phyloP scores from a whole-genome alignment of 495 filamentous ascomycete species.

The Physcia stellaris region DNA sequence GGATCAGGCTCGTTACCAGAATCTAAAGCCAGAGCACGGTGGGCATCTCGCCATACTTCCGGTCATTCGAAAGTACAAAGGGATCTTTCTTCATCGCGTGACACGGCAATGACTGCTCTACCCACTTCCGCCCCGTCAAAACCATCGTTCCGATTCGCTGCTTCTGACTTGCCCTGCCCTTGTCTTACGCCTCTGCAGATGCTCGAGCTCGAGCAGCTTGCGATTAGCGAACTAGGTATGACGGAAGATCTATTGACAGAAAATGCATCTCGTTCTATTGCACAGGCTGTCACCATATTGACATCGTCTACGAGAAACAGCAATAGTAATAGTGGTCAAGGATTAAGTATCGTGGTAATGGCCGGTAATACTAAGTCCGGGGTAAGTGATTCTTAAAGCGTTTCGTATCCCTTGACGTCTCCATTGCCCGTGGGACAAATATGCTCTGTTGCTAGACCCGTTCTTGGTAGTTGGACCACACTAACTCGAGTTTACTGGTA shows the following conservation, averaged over 20 bases:
- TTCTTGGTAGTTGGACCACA: too few species aligned
- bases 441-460: too few species aligned
- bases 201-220: constrained; percentile 79
- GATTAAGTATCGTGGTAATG: constrained; percentile 50
- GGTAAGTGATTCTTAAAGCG: too few species aligned
- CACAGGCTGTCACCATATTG: constrained; percentile 61
- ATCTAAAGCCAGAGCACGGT: neutral
- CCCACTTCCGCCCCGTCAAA: constrained; percentile 21
- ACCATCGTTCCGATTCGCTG: constrained; percentile 33
- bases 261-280: constrained; percentile 78
- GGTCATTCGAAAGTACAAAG: too few species aligned
- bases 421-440: too few species aligned
- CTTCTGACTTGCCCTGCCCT: constrained; percentile 60
- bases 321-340: too few species aligned
- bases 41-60: too few species aligned
- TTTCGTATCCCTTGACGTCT: too few species aligned
- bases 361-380: constrained; percentile 83
- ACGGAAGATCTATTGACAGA: constrained; percentile 84
- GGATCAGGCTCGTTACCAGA: constrained; percentile 4
- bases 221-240: constrained; percentile 68
- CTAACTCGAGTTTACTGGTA: too few species aligned
- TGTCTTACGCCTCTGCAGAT: constrained; percentile 74
- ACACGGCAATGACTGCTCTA: constrained; percentile 29
- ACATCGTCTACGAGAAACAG: too few species aligned
- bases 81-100: constrained; percentile 11